Evolutionary conservation across 2,329 filamentous ascomycete species (phyloP), one percentile per base, ranked within the genome.

Genomic region (Hymenoscyphus salicellus): DNA sequence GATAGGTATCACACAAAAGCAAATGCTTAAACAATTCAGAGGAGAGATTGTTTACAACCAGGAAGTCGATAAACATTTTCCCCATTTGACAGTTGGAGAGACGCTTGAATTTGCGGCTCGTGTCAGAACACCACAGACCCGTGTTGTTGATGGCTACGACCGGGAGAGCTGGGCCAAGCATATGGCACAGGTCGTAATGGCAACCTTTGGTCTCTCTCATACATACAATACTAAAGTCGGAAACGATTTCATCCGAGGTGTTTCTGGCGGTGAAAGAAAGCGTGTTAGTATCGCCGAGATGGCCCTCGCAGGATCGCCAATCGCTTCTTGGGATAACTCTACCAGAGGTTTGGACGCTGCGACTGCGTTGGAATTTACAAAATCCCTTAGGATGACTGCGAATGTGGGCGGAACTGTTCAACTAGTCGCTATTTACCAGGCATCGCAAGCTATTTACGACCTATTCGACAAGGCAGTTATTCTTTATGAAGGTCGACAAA

Each of bases 261-360:
- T 91, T 0, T 88, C 85, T 1, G 89, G 89, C 26, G 89, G 89
- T 26, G 89, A 91, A 74, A 81, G 88, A 61, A 93, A 96, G 78
- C 87, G 92, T 74, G 91, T 95, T 7, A 90, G 87, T 55, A 92
- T 95, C 65, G 90, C 89, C 0, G 91, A 95, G 76, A 91, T 91
- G 69, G 84, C 85, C 0, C 83, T 84, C 10, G 80, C 79, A 1
- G 77, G 81, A 17, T 85, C 86, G 0, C 86, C 83, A 46, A 73
- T 76, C 58, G 70, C 69, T 10, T 59, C 69, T 20, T 75, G 73
- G 73, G 73, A 75, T 52, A 76, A 75, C 55, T 67, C 70, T 6
- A 93, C 90, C 0, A 82, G 85, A 63, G 91, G 91, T 11, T 81
- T 94, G 0, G 91, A 94, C 75, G 87, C 89, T 0, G 87, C 87